Percentiles rank a stretch among this genome's conserved stretches.
These are phyloP conservation scores for Chenopodium formosanum DNA, from an alignment of 148 eudicot species.

Conservation along the genomic window DNA sequence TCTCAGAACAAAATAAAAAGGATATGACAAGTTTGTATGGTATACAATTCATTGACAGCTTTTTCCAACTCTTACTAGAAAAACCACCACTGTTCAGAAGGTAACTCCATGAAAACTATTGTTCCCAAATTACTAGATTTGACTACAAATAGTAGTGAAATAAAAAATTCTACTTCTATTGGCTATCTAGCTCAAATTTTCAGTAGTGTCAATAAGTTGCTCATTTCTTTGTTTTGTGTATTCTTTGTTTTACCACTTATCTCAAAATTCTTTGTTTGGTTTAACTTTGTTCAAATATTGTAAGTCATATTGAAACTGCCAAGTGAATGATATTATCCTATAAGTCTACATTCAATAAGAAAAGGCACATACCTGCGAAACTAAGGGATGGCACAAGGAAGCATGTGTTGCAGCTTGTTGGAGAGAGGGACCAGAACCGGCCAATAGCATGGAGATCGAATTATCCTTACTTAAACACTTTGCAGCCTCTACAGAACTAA, in stretches of 20 bases:
- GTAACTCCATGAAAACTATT: background rate
- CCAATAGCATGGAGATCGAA: conserved; percentile 67
- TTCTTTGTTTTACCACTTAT: background rate
- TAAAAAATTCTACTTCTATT: background rate
- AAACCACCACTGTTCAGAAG: background rate
- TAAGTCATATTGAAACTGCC: background rate
- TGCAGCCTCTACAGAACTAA: conserved; percentile 83
- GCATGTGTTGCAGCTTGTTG: conserved; percentile 87
- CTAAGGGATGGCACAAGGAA: conserved; percentile 71
- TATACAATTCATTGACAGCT: background rate
- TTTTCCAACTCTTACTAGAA: background rate
- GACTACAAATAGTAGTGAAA: background rate
- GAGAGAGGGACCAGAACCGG: conserved; percentile 87
- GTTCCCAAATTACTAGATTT: background rate
- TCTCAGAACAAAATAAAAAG: background rate
- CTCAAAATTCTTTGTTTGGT: background rate
- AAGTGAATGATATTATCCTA: background rate
- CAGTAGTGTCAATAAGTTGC: background rate
- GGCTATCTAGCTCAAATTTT: background rate
- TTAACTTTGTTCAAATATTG: background rate
- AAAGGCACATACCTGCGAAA: conserved; percentile 56
- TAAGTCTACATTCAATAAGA: too few relatives aligned
- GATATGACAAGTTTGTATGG: background rate
- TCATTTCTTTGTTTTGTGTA: background rate
- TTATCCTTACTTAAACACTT: conserved; percentile 60